A percentile compares a stretch with the other conserved stretches of the same genome.
These are phyloP conservation scores for Neospora caninum DNA, from an alignment of 169 alveolate species.

Conservation along the genomic window DNA sequence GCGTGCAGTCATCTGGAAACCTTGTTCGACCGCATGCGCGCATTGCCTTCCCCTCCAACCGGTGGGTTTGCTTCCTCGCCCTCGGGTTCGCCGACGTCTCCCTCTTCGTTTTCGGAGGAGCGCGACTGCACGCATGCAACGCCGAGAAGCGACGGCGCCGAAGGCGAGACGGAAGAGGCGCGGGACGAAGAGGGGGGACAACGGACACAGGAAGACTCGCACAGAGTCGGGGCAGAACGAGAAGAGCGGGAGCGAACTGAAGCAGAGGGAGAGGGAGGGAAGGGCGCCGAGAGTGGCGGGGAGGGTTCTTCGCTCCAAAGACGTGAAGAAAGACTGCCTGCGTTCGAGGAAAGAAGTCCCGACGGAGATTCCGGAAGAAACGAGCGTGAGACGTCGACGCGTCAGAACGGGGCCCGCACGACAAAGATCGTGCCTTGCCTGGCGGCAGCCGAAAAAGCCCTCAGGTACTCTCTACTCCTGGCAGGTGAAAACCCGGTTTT, in stretches of 20 bases:
- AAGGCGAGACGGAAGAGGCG: neutral
- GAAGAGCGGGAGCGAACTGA: too few species aligned
- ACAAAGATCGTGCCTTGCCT: neutral
- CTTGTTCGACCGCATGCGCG: neutral
- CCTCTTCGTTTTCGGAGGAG: neutral
- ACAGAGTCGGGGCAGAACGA: too few species aligned
- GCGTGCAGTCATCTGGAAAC: neutral
- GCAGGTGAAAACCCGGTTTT: too few species aligned
- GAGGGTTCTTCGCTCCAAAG: neutral
- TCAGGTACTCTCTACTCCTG: neutral
- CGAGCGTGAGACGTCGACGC: neutral
- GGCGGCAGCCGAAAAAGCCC: neutral
- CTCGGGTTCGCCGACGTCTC: neutral
- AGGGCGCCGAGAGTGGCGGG: neutral
- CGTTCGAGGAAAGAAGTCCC: neutral
- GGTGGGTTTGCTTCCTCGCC: neutral
- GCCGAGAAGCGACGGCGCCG: neutral
- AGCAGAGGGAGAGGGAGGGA: neutral
- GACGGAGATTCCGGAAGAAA: neutral
- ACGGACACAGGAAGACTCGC: neutral
- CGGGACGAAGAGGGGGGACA: neutral
- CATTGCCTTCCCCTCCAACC: neutral
- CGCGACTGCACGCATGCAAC: neutral
- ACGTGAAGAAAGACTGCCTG: neutral
- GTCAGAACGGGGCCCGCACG: neutral